Percentiles rank a stretch among this genome's conserved stretches.
Conservation (phyloP, 2,329 filamentous ascomycete species). For the Tolypocladium ovalisporum region DNA sequence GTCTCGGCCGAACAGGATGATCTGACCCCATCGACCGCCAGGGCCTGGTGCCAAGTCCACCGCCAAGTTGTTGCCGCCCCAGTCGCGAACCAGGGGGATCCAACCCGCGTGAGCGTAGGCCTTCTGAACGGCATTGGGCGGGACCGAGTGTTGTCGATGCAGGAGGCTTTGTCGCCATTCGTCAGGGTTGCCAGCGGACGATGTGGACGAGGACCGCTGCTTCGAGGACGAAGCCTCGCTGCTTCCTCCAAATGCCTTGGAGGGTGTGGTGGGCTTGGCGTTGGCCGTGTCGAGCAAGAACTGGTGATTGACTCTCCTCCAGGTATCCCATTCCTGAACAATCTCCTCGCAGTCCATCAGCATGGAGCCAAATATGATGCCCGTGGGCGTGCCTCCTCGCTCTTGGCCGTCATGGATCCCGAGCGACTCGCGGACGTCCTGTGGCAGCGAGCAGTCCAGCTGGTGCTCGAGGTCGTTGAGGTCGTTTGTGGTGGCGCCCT, state of each 20-base stretch:
- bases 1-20: conserved; percentile 93
- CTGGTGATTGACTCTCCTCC: conserved; percentile 86
- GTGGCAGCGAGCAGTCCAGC: conserved; percentile 83
- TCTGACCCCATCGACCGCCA: conserved; percentile 84
- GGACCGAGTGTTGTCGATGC: conserved; percentile 77
- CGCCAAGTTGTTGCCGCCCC: conserved; percentile 96
- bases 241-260: conserved; percentile 61
- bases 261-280: conserved; percentile 50
- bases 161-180: conserved; percentile 77
- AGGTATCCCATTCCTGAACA: conserved; percentile 94
- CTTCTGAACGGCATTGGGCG: conserved; percentile 76
- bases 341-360: conserved; percentile 96
- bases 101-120: conserved; percentile 88
- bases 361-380: conserved; percentile 90
- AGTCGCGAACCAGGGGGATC: conserved; percentile 94
- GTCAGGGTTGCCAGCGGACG: conserved; percentile 44
- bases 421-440: conserved; percentile 87
- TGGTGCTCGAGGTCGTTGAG: conserved; percentile 95
- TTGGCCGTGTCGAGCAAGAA: conserved; percentile 56
- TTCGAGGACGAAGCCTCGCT: conserved; percentile 59
- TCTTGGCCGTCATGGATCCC: conserved; percentile 95
- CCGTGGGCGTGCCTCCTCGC: conserved; percentile 79
- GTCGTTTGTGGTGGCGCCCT: conserved; percentile 87
- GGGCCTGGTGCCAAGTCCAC: conserved; percentile 88
- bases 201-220: conserved; percentile 33